Base-by-base conservation (phyloP, 306 rosid species). In the Casuarina cunninghamiana region DNA sequence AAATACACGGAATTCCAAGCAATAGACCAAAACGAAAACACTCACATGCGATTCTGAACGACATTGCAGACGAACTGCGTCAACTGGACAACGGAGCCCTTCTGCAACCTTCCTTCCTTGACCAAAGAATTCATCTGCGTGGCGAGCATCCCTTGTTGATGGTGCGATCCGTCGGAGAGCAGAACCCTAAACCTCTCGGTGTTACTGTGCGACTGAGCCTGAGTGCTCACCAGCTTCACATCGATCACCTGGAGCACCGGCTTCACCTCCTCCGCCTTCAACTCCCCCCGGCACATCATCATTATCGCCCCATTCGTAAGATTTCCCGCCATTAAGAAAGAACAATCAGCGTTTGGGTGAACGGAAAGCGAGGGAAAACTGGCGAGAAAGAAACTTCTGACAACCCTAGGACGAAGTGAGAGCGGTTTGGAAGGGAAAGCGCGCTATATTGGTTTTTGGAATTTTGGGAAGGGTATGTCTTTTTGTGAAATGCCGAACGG, bases 131-230 rank as follows among this genome's bases (percentile, higher is more conserved):
- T 91, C 79, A 75, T 80, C 88, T 90, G 95, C 26, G 91, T 87
- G 19, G 87, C 90, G 6, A 93, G 89, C 97, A 93, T 90, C 43
- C 97, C 95, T 70, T 90, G 98, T 81, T 85, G 92, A 44, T 53
- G 76, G 75, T 71, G 81, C 7, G 81, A 50, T 37, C 98, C 98
- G 61, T 94, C 98, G 1, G 97, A 92, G 6, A 94, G 77, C 51
- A 82, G 69, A 19, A 92, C 48, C 53, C 94, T 84, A 77, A 66
- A 94, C 86, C 97, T 84, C 82, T 92, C 97, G 6, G 71, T 19
- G 61, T 13, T 38, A 6, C 50, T 73, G 65, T 69, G 26, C 49
- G 84, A 89, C 53, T 77, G 87, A 2, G 84, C 77, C 67, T 86
- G 87, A 39, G 86, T 68, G 63, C 81, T 74, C 65, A 93, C 87